phyloP scores from a whole-genome alignment of 768 basidiomycete genomes.

The Suillus fuscotomentosus region DNA sequence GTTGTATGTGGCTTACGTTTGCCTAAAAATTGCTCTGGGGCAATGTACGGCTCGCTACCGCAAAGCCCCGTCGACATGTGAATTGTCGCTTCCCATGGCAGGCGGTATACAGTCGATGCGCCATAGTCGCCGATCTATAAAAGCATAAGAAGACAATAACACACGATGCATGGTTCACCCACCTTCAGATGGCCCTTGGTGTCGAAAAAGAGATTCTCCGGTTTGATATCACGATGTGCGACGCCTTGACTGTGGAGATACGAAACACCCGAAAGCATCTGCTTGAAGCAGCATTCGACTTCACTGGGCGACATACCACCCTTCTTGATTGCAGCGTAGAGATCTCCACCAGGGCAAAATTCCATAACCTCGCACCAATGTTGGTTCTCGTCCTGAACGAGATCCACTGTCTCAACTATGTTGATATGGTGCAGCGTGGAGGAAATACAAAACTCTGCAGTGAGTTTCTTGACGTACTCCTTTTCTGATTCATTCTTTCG shows the following conservation, averaged over 20 bases:
- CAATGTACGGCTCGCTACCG: constrained; percentile 98
- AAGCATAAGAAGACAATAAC: constrained; percentile 10
- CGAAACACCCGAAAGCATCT: constrained; percentile 82
- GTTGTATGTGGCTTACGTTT: constrained; percentile 75
- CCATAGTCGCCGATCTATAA: constrained; percentile 95
- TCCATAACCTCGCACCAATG: constrained; percentile 99
- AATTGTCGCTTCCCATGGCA: constrained; percentile 96
- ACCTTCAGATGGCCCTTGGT: constrained; percentile 93
- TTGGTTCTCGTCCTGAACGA: constrained; percentile 95
- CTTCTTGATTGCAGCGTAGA: constrained; percentile 98
- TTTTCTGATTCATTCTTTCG: constrained; percentile 98
- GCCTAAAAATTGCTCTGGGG: constrained; percentile 93
- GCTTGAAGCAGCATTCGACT: constrained; percentile 98
- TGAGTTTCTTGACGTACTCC: constrained; percentile 99
- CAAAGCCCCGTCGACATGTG: constrained; percentile 97
- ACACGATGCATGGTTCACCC: constrained; percentile 16
- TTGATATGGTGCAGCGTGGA: constrained; percentile 93
- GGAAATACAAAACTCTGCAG: constrained; percentile 97
- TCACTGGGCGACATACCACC: constrained; percentile 89
- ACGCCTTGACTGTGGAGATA: constrained; percentile 97
- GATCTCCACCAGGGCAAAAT: constrained; percentile 96
- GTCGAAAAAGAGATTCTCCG: constrained; percentile 96
- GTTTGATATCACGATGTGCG: constrained; percentile 97
- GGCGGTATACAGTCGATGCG: constrained; percentile 96
- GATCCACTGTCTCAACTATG: constrained; percentile 97